phyloP scores from a whole-genome alignment of 805 yeast species.

The Ogataea thermomethanolica region DNA sequence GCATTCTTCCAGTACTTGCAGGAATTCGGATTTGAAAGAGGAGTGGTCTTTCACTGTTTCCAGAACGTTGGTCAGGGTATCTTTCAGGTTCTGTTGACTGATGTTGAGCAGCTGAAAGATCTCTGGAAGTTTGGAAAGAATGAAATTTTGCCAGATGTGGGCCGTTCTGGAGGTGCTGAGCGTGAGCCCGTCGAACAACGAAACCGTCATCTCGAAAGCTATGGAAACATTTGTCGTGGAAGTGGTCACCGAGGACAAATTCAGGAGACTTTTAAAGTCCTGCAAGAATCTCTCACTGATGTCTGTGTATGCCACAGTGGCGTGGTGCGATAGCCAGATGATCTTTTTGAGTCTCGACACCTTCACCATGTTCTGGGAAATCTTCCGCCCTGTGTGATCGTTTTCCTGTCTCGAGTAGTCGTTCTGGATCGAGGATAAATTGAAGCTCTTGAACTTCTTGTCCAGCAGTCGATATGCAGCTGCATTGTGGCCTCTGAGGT shows the following conservation, averaged over 20 bases:
- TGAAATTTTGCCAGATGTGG: slow-evolving; percentile 28
- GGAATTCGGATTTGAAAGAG: slow-evolving; percentile 16
- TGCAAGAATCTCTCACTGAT: slow-evolving; percentile 25
- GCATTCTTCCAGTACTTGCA: slow-evolving; percentile 18
- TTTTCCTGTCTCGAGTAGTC: slow-evolving; percentile 14
- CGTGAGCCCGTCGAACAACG: slow-evolving; percentile 27
- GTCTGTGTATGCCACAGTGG: slow-evolving; percentile 24
- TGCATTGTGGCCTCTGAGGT: slow-evolving; percentile 10
- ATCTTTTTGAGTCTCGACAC: slow-evolving; percentile 27
- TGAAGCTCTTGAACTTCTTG: slow-evolving; percentile 16
- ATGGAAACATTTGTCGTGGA: slow-evolving; percentile 30
- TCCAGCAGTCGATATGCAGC: slow-evolving; percentile 19
- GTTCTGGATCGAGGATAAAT: slow-evolving; percentile 18
- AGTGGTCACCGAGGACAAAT: slow-evolving; percentile 29
- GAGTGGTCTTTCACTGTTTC: slow-evolving; percentile 17
- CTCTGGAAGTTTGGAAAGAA: slow-evolving; percentile 26
- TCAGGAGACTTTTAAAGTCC: slow-evolving; percentile 28
- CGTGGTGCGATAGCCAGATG: slow-evolving; percentile 32
- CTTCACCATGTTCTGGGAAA: slow-evolving; percentile 19
- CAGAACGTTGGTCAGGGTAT: slow-evolving; percentile 20
- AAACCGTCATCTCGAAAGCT: slow-evolving; percentile 26
- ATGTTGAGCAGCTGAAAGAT: slow-evolving; percentile 27
- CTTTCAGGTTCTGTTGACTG: slow-evolving; percentile 29
- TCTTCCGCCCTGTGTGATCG: slow-evolving; percentile 7
- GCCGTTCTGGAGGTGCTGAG: slow-evolving; percentile 20